Percentiles rank a stretch among this genome's conserved stretches.
Conservation (phyloP, 768 basidiomycete genomes). For the Phaeotremella skinneri region DNA sequence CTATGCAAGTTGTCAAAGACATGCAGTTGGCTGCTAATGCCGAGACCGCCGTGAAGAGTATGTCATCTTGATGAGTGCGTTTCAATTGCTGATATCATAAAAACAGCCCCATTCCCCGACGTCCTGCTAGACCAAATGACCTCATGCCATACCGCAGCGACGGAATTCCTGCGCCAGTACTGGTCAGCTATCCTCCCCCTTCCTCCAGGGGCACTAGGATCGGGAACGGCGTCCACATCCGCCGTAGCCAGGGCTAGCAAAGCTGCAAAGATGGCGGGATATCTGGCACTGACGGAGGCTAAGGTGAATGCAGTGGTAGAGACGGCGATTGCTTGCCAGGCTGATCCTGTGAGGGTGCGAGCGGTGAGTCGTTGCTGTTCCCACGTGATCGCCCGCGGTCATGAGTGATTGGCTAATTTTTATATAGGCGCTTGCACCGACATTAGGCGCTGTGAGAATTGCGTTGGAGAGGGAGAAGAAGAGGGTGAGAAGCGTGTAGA, state of each 20-base stretch:
- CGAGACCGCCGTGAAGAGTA: conserved; percentile 34
- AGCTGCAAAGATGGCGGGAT: conserved; percentile 81
- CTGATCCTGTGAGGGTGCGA: conserved; percentile 39
- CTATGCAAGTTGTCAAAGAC: conserved; percentile 36
- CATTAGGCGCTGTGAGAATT: conserved; percentile 36
- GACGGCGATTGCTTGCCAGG: conserved; percentile 27
- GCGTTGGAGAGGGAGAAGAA: conserved; percentile 35
- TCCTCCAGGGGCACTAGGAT: conserved; percentile 53
- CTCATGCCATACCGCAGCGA: conserved; percentile 86
- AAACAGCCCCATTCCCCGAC: conserved; percentile 73
- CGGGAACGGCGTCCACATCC: conserved; percentile 7
- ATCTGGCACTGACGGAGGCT: conserved; percentile 72
- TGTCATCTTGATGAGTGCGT: conserved; percentile 15
- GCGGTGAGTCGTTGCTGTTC: conserved; percentile 28
- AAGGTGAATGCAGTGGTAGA: conserved; percentile 77
- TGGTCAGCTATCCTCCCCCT: conserved; percentile 86
- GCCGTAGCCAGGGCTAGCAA: conserved; percentile 68
- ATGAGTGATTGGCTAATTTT: conserved; percentile 8
- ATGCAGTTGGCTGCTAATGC: conserved; percentile 30
- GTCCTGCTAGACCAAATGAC: conserved; percentile 76
- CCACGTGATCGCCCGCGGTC: neutral
- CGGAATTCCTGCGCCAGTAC: conserved; percentile 94
- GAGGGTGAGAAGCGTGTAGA: too few species aligned
- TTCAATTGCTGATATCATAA: neutral
- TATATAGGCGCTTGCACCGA: conserved; percentile 40